A percentile compares a stretch with the other conserved stretches of the same genome.
phyloP scores from a whole-genome alignment of 129 eudicot species.

The Kitagawia praeruptora region DNA sequence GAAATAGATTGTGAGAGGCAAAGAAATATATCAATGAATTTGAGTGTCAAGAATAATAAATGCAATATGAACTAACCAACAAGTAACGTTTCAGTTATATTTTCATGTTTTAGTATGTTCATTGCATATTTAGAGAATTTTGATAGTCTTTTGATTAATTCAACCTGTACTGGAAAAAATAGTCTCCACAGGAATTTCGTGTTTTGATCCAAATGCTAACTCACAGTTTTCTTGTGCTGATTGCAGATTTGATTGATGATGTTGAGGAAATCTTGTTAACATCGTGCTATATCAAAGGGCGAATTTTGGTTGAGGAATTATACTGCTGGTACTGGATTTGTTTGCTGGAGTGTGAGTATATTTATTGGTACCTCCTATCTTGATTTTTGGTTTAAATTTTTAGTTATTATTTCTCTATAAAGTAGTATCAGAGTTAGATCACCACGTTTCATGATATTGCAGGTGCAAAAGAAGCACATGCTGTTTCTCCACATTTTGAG shows the following conservation, averaged over 20 bases:
- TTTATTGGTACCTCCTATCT: constrained; percentile 59
- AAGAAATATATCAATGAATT: neutral
- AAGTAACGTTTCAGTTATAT: neutral
- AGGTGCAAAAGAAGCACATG: constrained; percentile 97
- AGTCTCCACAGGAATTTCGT: neutral
- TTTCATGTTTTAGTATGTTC: neutral
- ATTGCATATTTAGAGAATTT: too few species aligned
- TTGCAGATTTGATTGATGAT: constrained; percentile 62
- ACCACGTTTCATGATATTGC: constrained; percentile 20
- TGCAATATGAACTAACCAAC: neutral
- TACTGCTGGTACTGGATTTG: constrained; percentile 65
- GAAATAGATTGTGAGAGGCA: neutral
- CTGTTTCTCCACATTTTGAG: constrained; percentile 81
- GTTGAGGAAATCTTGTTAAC: constrained; percentile 35
- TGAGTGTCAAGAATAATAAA: neutral
- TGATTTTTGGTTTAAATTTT: constrained; percentile 1
- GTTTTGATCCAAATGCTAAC: constrained; percentile 2
- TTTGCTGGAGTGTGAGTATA: constrained; percentile 83
- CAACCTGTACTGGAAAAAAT: neutral
- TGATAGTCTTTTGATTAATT: neutral
- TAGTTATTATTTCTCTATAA: neutral
- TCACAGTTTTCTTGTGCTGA: neutral
- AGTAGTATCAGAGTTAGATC: neutral
- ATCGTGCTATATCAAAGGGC: constrained; percentile 57
- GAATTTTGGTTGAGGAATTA: constrained; percentile 48